Evolutionary conservation across 2,329 filamentous ascomycete species (phyloP), one percentile per base, ranked within the genome.

Genomic region (Colletotrichum magnum): DNA sequence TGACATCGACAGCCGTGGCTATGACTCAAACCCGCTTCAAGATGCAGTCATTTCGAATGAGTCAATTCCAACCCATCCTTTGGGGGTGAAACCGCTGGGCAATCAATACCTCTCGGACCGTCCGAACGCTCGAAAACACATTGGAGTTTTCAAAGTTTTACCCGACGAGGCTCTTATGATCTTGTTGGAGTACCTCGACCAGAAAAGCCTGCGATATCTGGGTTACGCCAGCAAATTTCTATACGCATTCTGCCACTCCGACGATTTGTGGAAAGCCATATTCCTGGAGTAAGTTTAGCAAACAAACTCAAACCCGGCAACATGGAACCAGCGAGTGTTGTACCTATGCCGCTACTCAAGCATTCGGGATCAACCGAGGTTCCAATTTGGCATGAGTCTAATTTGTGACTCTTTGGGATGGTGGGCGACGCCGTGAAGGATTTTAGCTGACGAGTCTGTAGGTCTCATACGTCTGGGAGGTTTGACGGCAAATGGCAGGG

Each of bases 231-330:
- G 95, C 84, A 94, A 90, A 78, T 94, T 93, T 61, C 82, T 98
- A 16, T 95, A 94, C 84, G 95, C 94, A 1, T 97, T 95, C 77
- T 93, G 92, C 63, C 86, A 91, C 58, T 89, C 89, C 56, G 95
- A 98, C 72, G 95, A 98, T 75, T 79, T 98, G 43, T 98, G 95
- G 95, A 95, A 96, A 80, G 81, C 90, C 18, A 80, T 97, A 21
- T 97, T 95, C 75, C 86, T 97, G 72, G 88, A 90, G 94, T 97
- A 90, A 89, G 94, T 90, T 68, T 66, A 15, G n/a, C 26, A 39
- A 6, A 18, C 24, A 52, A 32, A 21, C 36, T 15, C 10, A 39
- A 10, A 26, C 43, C 15, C 43, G 43, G 32, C 28, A 32, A 3
- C 13, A 16, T 39, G 32, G 32, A 18, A 6, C 16, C 52, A n/a